Evolutionary conservation across 2,329 filamentous ascomycete species (phyloP).

Genomic region (Alternaria gansuensis): DNA sequence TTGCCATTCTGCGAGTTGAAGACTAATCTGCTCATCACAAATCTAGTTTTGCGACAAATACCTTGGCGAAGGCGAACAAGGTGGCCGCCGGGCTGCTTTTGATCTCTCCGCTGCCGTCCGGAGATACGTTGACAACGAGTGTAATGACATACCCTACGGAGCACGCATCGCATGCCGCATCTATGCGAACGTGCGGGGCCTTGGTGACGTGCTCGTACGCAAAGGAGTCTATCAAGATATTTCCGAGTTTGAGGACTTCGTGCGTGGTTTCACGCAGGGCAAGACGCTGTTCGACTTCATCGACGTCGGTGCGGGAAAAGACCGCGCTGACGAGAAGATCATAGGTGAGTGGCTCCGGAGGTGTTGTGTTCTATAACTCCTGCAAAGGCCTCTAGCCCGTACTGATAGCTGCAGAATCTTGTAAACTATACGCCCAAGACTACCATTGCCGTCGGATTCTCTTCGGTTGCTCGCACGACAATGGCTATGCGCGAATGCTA

Average conservation of each 20-base stretch:
- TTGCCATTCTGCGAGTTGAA: not conserved
- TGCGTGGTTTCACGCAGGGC: slow-evolving; percentile 64
- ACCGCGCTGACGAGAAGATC: slow-evolving; percentile 58
- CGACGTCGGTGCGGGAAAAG: slow-evolving; percentile 59
- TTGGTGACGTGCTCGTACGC: slow-evolving; percentile 59
- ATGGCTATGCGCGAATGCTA: slow-evolving; percentile 63
- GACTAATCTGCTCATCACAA: slow-evolving; percentile 17
- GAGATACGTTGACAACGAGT: slow-evolving; percentile 52
- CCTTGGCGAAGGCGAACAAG: slow-evolving; percentile 60
- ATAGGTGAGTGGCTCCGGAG: slow-evolving; percentile 54
- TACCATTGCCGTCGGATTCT: slow-evolving; percentile 69
- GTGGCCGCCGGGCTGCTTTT: slow-evolving; percentile 63
- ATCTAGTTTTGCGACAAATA: slow-evolving; percentile 60
- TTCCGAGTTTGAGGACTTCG: slow-evolving; percentile 60
- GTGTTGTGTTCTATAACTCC: not conserved
- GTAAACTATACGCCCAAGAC: slow-evolving; percentile 65
- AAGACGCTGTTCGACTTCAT: slow-evolving; percentile 57
- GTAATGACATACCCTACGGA: slow-evolving; percentile 52
- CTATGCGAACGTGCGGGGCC: slow-evolving; percentile 63
- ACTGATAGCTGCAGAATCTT: slow-evolving; percentile 56
- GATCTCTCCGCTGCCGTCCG: slow-evolving; percentile 57
- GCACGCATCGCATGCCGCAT: slow-evolving; percentile 62
- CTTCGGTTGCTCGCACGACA: slow-evolving; percentile 67
- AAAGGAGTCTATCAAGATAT: slow-evolving; percentile 57
- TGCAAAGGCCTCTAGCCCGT: not conserved